Evolutionary conservation across 1,284 basidiomycete species (phyloP), one percentile per base, ranked within the genome.

Genomic region (Polyporus tsugae): DNA sequence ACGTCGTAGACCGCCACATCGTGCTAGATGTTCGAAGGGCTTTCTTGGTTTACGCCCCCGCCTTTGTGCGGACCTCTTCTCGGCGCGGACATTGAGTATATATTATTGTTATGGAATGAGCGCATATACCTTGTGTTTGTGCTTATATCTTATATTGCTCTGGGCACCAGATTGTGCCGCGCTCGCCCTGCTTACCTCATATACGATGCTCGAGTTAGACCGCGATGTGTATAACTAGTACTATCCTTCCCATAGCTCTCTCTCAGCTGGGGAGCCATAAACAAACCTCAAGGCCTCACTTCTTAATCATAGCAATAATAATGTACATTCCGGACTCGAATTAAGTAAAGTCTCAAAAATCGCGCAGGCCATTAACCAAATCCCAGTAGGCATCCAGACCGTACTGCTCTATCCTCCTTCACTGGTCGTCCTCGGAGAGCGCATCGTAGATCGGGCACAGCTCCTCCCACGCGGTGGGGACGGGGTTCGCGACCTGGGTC

Each of bases 361-460:
- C 46, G n/a, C 46, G 46, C 29, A 49, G 46, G 15, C 41, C 17
- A 4, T 42, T 17, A 49, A 25, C 22, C 22, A 49, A 25, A 25
- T 25, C 13, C 46, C 22, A 0, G 11, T 5, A 65, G 29, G 29
- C 63, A 35, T 63, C 62, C 65, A 71, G 25, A 63, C 72, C 1
- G 74, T 79, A 67, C 71, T 73, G 65, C 19, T n/a, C 36, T 10
- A 55, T 2, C 52, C 25, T 59, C 41, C 38, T n/a, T 36, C 22
- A 62, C 44, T 53, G 46, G 46, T 62, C 44, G 11, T 49, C 46
- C 19, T 38, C 33, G n/a, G 35, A 6, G 52, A 68, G 64, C 4
- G 58, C 64, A 17, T 69, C 60, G 42, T 70, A 70, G 22, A 63
- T 59, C 19, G 69, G 69, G 60, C 71, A 72, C 6, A 72, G 59